A percentile compares a stretch with the other conserved stretches of the same genome.
These are phyloP conservation scores for Chlamydomonas sp. DNA, from an alignment of 139 green algal species.

Conservation along the genomic window DNA sequence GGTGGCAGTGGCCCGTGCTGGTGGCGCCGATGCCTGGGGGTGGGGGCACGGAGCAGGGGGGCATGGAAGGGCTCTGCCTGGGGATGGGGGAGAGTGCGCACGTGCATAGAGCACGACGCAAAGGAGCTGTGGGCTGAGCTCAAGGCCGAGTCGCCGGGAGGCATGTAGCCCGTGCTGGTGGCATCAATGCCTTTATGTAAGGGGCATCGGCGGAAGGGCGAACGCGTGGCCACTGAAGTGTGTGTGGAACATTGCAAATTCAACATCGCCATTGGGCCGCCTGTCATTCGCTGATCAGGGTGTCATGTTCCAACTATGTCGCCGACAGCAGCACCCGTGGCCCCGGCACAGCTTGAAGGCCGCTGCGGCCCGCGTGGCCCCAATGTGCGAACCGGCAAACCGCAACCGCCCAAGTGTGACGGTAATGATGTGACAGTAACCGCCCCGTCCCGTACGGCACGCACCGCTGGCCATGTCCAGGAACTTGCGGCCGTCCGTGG, in stretches of 20 bases:
- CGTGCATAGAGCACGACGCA: not conserved
- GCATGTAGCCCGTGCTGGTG: too few relatives aligned
- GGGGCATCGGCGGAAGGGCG: too few relatives aligned
- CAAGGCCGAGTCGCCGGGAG: not conserved
- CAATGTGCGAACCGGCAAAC: not conserved
- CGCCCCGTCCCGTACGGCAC: not conserved
- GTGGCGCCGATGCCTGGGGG: constrained; percentile 77
- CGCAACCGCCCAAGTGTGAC: not conserved
- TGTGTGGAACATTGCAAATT: too few relatives aligned
- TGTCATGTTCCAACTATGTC: not conserved
- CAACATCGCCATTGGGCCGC: too few relatives aligned
- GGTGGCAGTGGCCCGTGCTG: constrained; percentile 88
- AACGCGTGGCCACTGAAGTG: too few relatives aligned
- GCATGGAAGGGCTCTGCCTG: not conserved
- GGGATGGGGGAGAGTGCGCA: not conserved
- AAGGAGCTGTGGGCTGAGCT: not conserved
- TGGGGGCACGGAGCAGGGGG: not conserved
- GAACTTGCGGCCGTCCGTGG: constrained; percentile 67
- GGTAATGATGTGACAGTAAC: not conserved
- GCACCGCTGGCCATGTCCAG: constrained; percentile 78
- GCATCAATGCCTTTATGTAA: too few relatives aligned
- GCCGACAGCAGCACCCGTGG: not conserved
- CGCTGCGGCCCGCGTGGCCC: not conserved
- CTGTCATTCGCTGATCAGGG: not conserved
- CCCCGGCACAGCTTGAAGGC: not conserved